phyloP scores from a whole-genome alignment of 371 early-diverging fungal species.

The Mucor piriformis region DNA sequence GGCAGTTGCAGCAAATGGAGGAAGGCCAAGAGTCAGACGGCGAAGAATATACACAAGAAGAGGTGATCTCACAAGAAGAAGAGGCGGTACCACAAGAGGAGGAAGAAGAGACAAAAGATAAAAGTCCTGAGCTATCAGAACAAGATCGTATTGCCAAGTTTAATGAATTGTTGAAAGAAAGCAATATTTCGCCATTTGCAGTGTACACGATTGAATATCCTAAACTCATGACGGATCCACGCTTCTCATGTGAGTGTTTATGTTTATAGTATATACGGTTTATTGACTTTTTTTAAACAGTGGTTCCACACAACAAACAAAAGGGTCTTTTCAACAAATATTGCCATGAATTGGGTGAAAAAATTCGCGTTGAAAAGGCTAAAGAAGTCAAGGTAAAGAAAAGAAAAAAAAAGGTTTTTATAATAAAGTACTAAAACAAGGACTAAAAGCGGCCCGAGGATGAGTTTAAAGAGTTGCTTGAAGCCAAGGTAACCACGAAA shows the following conservation, averaged over 20 bases:
- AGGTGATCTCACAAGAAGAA: conserved; percentile 5
- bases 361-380: conserved; percentile 54
- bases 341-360: conserved; percentile 63
- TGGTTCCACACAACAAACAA: conserved; percentile 45
- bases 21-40: conserved; percentile 30
- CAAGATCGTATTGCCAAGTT: conserved; percentile 46
- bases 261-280: conserved; percentile 19
- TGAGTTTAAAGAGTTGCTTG: conserved; percentile 53
- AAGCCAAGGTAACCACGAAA: conserved; percentile 43
- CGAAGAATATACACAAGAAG: not conserved
- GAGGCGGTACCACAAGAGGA: not conserved
- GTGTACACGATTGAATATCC: conserved; percentile 73
- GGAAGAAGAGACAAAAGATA: not conserved
- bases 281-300: conserved; percentile 22
- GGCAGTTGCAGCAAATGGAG: conserved; percentile 69
- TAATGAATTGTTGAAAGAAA: conserved; percentile 66
- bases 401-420: conserved; percentile 5
- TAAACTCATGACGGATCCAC: conserved; percentile 57
- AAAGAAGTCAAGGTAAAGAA: conserved; percentile 44
- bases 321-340: conserved; percentile 71
- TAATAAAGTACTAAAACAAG: conserved; percentile 10
- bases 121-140: conserved; percentile 21
- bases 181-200: conserved; percentile 71
- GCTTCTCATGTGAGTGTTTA: conserved; percentile 51
- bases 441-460: conserved; percentile 47